Conservation (phyloP, 1,284 basidiomycete genomes). For the Mycena citricolor region DNA sequence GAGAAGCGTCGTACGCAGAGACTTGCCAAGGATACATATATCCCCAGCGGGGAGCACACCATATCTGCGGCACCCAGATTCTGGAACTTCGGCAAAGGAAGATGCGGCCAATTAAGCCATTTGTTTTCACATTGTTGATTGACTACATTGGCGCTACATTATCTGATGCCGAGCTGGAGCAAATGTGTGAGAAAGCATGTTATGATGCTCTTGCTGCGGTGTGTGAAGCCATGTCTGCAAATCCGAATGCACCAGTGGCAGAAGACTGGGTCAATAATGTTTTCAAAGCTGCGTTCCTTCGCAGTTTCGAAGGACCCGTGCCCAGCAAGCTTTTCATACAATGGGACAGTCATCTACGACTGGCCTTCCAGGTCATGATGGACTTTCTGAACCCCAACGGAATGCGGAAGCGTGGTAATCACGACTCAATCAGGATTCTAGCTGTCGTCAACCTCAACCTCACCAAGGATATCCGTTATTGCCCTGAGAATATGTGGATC, state of each 20-base stretch:
- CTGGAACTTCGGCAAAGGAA: constrained; percentile 17
- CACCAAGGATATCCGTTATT: constrained; percentile 26
- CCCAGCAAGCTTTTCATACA: constrained; percentile 19
- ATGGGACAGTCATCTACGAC: constrained; percentile 13
- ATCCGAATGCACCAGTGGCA: constrained; percentile 10
- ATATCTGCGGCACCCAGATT: constrained; percentile 7
- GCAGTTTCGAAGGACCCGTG: constrained; percentile 16
- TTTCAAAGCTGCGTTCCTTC: constrained; percentile 20
- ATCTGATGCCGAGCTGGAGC: constrained; percentile 16
- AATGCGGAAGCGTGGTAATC: constrained; percentile 16
- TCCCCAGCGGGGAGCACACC: constrained; percentile 14
- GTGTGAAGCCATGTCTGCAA: neutral
- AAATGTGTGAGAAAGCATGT: constrained; percentile 15
- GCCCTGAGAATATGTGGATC: constrained; percentile 30
- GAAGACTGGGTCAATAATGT: constrained; percentile 15
- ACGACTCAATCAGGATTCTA: constrained; percentile 25
- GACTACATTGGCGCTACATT: constrained; percentile 17
- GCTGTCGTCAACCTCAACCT: constrained; percentile 29
- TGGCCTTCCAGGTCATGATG: constrained; percentile 17
- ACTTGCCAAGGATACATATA: constrained; percentile 14
- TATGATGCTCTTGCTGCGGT: constrained; percentile 16
- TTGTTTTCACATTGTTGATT: constrained; percentile 13
- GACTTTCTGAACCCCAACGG: constrained; percentile 23
- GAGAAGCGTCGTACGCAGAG: constrained; percentile 13
- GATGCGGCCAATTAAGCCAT: constrained; percentile 18